phyloP scores from a whole-genome alignment of 1,139 yeast genomes.

The Suhomyces maxii region DNA sequence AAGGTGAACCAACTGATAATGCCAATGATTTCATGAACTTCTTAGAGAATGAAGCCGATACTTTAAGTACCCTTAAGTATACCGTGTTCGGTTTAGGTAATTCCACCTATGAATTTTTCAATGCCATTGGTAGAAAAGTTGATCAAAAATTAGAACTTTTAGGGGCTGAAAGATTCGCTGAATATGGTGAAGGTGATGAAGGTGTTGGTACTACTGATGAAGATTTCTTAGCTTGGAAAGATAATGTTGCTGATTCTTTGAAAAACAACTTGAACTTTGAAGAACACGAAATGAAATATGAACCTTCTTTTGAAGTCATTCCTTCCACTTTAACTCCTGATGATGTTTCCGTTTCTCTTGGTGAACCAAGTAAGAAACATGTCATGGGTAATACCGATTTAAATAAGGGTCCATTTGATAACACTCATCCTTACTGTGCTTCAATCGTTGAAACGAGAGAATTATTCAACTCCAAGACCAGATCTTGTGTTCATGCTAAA shows the following conservation, averaged over 20 bases:
- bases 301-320: constrained; percentile 64
- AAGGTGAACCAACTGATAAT: constrained; percentile 97
- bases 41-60: constrained; percentile 58
- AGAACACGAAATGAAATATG: constrained; percentile 75
- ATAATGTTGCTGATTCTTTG: constrained; percentile 63
- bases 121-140: constrained; percentile 74
- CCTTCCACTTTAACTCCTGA: constrained; percentile 32
- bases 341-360: constrained; percentile 59
- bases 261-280: constrained; percentile 65
- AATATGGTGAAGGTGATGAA: constrained; percentile 89
- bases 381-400: constrained; percentile 43
- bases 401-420: constrained; percentile 77
- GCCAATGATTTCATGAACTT: constrained; percentile 72
- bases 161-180: constrained; percentile 73
- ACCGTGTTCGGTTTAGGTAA: constrained; percentile 90
- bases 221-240: constrained; percentile 93
- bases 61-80: constrained; percentile 62
- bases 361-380: constrained; percentile 80
- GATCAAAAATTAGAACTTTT: constrained; percentile 50
- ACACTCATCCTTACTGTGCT: constrained; percentile 81
- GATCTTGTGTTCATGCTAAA: constrained; percentile 90
- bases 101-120: constrained; percentile 88
- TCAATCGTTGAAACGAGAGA: constrained; percentile 63
- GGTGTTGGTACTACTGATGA: constrained; percentile 95
- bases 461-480: constrained; percentile 62